Percentiles rank a stretch among this genome's conserved stretches.
These are phyloP conservation scores for Botrytis fabae DNA, from an alignment of 2,329 filamentous ascomycete genomes.

Conservation along the genomic window DNA sequence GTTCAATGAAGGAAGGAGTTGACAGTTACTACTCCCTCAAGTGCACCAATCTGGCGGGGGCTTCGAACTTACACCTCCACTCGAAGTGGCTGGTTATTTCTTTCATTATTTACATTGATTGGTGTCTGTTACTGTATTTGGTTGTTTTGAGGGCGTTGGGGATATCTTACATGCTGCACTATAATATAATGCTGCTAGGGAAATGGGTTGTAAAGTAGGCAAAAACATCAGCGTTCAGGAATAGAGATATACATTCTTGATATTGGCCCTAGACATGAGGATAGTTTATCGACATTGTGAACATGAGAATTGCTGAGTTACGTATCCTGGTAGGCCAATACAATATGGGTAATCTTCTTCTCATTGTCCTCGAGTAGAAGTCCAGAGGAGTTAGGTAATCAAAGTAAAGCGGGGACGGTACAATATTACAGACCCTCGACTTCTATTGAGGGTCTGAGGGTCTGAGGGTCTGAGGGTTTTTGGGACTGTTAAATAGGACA, in stretches of 20 bases:
- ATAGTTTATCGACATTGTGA: background rate
- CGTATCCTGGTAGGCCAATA: too few relatives aligned
- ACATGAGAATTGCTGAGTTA: background rate
- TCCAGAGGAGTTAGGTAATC: background rate
- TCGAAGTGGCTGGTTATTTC: slow-evolving; percentile 27
- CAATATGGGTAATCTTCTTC: too few relatives aligned
- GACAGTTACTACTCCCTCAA: slow-evolving; percentile 9
- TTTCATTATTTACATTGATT: slow-evolving; percentile 32
- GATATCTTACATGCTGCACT: slow-evolving; percentile 22
- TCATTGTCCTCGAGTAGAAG: too few relatives aligned
- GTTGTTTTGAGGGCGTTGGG: slow-evolving; percentile 36
- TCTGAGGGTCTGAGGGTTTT: too few relatives aligned
- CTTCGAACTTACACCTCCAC: slow-evolving; percentile 28
- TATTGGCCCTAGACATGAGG: background rate
- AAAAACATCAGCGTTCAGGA: slow-evolving; percentile 31
- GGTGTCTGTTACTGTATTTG: slow-evolving; percentile 35
- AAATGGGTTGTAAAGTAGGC: slow-evolving; percentile 34
- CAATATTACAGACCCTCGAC: background rate
- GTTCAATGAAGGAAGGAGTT: slow-evolving; percentile 25
- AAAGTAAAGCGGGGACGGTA: background rate
- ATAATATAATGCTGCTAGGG: slow-evolving; percentile 18
- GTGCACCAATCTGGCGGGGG: background rate
- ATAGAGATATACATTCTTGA: slow-evolving; percentile 31
- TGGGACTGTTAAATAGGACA: background rate
- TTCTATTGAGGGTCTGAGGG: too few relatives aligned